These are phyloP conservation scores for Phytopythium helicoides DNA, from an alignment of 352 stramenopile species.

Conservation along the genomic window DNA sequence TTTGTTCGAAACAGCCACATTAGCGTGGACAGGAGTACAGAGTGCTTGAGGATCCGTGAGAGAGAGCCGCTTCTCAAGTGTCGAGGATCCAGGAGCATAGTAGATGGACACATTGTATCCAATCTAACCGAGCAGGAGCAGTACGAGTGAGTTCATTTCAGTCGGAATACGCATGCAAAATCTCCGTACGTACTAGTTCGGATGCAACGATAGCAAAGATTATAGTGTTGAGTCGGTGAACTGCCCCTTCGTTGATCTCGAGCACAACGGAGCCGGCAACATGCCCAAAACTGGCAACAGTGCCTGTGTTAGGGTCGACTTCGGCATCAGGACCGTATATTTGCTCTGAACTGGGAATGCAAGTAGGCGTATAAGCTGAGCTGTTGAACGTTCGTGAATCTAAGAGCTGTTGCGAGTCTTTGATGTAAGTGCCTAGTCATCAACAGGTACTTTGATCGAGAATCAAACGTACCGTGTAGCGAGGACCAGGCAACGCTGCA, in stretches of 20 bases:
- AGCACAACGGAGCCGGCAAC: constrained; percentile 38
- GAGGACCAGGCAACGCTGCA: constrained; percentile 23
- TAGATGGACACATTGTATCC: constrained; percentile 17
- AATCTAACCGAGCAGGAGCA: not conserved
- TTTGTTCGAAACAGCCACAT: constrained; percentile 26
- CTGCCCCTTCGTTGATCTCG: constrained; percentile 39
- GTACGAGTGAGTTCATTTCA: not conserved
- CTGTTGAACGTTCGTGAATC: constrained; percentile 22
- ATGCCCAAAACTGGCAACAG: constrained; percentile 17
- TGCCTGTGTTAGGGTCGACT: constrained; percentile 17
- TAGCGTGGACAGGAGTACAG: constrained; percentile 34
- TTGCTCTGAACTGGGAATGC: constrained; percentile 13
- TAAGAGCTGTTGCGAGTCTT: constrained; percentile 3
- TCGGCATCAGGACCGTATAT: constrained; percentile 34
- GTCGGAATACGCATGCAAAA: not conserved
- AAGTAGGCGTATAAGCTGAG: constrained; percentile 26
- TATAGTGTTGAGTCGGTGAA: constrained; percentile 33
- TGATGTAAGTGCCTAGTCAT: not conserved
- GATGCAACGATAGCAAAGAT: constrained; percentile 44
- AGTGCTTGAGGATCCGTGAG: constrained; percentile 7
- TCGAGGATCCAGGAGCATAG: not conserved
- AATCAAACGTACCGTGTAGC: constrained; percentile 15
- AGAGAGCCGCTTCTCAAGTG: constrained; percentile 29
- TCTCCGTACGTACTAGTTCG: constrained; percentile 30
- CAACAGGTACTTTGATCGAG: no score